A percentile compares a stretch with the other conserved stretches of the same genome.
These are phyloP conservation scores for Pelargonium cotyledonis DNA, from an alignment of 441 rosid species.

Conservation along the genomic window DNA sequence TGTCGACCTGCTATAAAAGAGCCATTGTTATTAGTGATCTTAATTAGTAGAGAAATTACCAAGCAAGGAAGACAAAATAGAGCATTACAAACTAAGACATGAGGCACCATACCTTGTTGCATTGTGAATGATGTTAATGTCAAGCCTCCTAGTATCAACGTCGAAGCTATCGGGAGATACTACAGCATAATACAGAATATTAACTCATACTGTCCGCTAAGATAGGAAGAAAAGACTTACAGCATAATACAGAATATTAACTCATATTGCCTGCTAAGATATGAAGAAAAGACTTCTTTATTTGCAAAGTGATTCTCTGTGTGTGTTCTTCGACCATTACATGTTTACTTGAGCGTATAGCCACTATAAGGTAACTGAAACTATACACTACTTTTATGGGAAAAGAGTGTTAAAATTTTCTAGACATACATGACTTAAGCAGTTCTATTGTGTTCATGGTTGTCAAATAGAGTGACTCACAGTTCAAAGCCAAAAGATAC, in stretches of 20 bases:
- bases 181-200: slow-evolving; percentile 27
- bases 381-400: too few species aligned
- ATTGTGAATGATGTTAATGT: slow-evolving; percentile 70
- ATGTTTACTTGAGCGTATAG: not conserved
- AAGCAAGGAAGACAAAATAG: not conserved
- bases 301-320: not conserved
- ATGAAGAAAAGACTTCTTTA: not conserved
- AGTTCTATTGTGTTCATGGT: too few species aligned
- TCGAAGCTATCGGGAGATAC: slow-evolving; percentile 95
- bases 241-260: slow-evolving; percentile 7
- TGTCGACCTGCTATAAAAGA: slow-evolving; percentile 53
- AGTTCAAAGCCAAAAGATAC: too few species aligned
- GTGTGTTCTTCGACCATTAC: not conserved
- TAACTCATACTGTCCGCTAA: not conserved
- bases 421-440: too few species aligned
- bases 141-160: slow-evolving; percentile 80
- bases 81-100: not conserved
- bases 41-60: not conserved
- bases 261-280: not conserved
- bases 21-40: not conserved
- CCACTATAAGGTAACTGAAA: not conserved
- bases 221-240: slow-evolving; percentile 28
- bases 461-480: too few species aligned
- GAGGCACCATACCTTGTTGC: slow-evolving; percentile 61
- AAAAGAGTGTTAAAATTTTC: too few species aligned